Conservation (phyloP, 179 eudicot genomes). For the Spergularia azorica region DNA sequence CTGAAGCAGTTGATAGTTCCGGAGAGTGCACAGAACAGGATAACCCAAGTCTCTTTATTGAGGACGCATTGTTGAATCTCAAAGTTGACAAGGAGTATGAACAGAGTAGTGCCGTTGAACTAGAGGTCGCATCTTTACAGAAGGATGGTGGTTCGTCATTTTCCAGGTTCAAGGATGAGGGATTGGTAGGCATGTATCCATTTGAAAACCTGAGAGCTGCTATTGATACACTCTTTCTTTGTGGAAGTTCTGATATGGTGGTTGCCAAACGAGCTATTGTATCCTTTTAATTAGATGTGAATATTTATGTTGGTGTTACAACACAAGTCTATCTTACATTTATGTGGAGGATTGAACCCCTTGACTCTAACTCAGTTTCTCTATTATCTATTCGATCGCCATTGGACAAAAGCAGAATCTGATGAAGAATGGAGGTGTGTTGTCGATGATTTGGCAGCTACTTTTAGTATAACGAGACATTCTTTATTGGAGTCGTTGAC, state of each 20-base stretch:
- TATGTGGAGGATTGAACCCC: constrained; percentile 18
- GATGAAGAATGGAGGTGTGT: constrained; percentile 66
- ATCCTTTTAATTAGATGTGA: constrained; percentile 50
- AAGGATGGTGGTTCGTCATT: constrained; percentile 63
- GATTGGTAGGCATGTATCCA: constrained; percentile 77
- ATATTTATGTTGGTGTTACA: background rate
- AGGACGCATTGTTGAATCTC: constrained; percentile 90
- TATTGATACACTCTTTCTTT: constrained; percentile 77
- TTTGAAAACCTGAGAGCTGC: constrained; percentile 84
- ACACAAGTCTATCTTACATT: background rate
- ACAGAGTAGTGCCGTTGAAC: constrained; percentile 44
- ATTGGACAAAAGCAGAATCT: constrained; percentile 66
- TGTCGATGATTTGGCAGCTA: constrained; percentile 90
- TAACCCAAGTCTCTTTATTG: constrained; percentile 72
- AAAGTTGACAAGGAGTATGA: constrained; percentile 57
- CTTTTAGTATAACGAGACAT: constrained; percentile 70
- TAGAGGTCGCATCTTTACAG: constrained; percentile 65
- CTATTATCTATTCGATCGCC: constrained; percentile 88
- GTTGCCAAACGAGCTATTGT: constrained; percentile 94
- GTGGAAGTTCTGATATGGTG: constrained; percentile 82
- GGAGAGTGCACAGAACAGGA: constrained; percentile 37
- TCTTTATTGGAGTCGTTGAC: constrained; percentile 83
- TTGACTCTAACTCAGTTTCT: constrained; percentile 65
- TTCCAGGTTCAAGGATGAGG: constrained; percentile 62
- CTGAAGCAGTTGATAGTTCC: constrained; percentile 50